Evolutionary conservation across 1,139 yeast genomes (phyloP), one percentile per base, ranked within the genome.

Genomic region (Sugiyamaella xylanicola): DNA sequence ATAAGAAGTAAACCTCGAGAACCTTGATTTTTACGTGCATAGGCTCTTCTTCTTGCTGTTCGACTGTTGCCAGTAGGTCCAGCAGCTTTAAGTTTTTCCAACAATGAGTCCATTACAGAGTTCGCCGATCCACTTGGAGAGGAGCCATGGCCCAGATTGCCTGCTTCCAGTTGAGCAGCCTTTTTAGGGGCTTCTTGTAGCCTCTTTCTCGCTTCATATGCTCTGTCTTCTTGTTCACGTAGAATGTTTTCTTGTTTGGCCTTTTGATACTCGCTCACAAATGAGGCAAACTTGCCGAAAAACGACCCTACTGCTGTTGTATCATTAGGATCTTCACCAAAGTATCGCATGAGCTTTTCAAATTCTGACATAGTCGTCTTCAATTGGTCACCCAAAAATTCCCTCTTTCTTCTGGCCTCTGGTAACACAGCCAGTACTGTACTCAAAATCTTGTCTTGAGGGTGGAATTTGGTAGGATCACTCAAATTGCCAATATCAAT

Each of bases 41-140:
- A 75, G 0, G 96, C 96, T 58, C 95, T 77, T 65, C 90, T 84
- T 63, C 96, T 76, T 0, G 96, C 96, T 5, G 93, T 83, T 0
- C 87, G 74, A 0, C 95, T 85, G 66, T 88, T 95, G 2, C 89
- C 85, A 4, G 83, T 67, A 15, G 87, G 84, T 0, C 88, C 89
- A 0, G 88, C 85, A 1, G 89, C 88, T 66, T 87, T 83, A 63
- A 88, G 77, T 63, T 80, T 85, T 67, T 86, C 90, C 57, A 88
- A 75, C 55, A 88, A 77, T 21, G 83, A 80, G 66, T 87, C 95
- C 84, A 88, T 85, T 42, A 86, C 89, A 7, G 72, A 64, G 37
- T 53, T 58, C 59, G 60, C 59, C 15, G 51, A 57, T 47, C 56
- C 8, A 27, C 52, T 42, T 4, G 56, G 46, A 21, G 51, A 16